A percentile compares a stretch with the other conserved stretches of the same genome.
phyloP scores from a whole-genome alignment of 2,329 filamentous ascomycete species.

The Setomelanomma holmii region DNA sequence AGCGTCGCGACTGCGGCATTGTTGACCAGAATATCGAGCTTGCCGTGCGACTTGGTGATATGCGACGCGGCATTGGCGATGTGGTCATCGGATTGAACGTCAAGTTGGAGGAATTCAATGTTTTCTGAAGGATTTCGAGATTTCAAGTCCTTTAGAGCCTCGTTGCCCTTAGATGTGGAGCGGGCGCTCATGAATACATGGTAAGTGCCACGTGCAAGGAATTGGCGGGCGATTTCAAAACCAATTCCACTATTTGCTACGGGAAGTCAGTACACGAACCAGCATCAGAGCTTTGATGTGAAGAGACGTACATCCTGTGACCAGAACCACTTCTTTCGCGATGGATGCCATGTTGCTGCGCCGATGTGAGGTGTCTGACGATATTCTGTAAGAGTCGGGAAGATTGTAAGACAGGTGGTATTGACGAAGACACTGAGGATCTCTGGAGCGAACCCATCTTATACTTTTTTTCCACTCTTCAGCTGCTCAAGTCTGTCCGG shows the following conservation, averaged over 20 bases:
- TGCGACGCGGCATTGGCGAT: conserved; percentile 47
- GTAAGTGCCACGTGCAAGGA: conserved; percentile 47
- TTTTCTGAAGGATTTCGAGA: conserved; percentile 34
- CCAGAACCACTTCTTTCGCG: conserved; percentile 41
- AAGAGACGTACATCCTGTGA: conserved; percentile 44
- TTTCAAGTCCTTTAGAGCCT: conserved; percentile 34
- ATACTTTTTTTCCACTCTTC: neutral
- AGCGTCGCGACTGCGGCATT: conserved; percentile 43
- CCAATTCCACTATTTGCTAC: conserved; percentile 58
- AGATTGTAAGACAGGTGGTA: neutral
- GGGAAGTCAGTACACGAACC: neutral
- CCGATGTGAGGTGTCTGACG: neutral
- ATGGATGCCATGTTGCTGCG: conserved; percentile 18
- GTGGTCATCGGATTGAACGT: conserved; percentile 53
- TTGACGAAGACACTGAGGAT: neutral
- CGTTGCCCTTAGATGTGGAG: conserved; percentile 29
- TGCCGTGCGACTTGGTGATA: conserved; percentile 38
- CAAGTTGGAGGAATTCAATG: conserved; percentile 51
- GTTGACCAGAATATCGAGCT: conserved; percentile 49
- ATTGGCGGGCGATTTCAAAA: conserved; percentile 52
- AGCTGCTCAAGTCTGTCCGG: neutral
- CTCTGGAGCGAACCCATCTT: neutral
- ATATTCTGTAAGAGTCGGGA: neutral
- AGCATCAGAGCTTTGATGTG: neutral
- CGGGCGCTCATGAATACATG: conserved; percentile 35